A percentile compares a stretch with the other conserved stretches of the same genome.
phyloP scores from a whole-genome alignment of 2,329 filamentous ascomycete species.

The Tolypocladium endophyticum region DNA sequence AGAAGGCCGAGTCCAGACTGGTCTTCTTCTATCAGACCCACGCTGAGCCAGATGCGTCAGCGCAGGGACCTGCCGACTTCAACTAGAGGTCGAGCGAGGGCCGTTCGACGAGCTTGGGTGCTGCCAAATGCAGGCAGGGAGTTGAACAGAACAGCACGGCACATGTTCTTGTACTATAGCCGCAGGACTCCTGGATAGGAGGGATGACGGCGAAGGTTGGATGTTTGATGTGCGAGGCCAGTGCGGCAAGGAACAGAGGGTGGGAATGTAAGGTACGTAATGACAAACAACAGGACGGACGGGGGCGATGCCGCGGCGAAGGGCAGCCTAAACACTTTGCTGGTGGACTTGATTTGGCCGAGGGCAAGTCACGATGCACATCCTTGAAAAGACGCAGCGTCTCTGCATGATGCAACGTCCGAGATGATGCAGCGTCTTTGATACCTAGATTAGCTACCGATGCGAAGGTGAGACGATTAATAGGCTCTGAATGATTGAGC shows the following conservation, averaged over 20 bases:
- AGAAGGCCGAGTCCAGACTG: slow-evolving; percentile 40
- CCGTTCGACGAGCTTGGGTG: background rate
- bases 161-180: slow-evolving; percentile 4
- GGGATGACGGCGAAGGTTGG: background rate
- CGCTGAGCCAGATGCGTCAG: slow-evolving; percentile 31
- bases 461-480: background rate
- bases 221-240: background rate
- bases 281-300: background rate
- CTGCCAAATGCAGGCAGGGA: background rate
- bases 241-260: background rate
- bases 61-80: slow-evolving; percentile 40
- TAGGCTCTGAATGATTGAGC: background rate
- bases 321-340: background rate
- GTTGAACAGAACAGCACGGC: background rate
- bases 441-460: background rate
- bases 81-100: slow-evolving; percentile 24
- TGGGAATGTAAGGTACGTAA: background rate
- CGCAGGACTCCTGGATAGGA: background rate
- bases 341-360: background rate
- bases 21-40: slow-evolving; percentile 44
- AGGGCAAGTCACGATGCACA: background rate
- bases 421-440: background rate
- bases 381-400: background rate
- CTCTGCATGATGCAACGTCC: background rate
- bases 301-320: background rate